Conservation (phyloP, 352 stramenopile species). For the Globisporangium nagaii region DNA sequence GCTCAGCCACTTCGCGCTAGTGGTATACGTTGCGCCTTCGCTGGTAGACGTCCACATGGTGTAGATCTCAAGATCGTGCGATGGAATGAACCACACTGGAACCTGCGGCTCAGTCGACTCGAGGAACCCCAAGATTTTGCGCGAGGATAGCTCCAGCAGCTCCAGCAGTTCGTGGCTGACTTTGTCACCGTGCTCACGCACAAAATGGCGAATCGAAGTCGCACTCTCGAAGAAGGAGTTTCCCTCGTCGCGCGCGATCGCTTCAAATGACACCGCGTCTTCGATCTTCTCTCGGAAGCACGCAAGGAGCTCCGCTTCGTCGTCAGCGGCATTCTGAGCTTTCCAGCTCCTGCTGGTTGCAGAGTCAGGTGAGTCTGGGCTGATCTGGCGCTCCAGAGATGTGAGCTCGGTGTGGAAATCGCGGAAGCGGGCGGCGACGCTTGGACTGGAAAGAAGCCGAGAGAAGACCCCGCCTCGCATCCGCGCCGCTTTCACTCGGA, state of each 20-base stretch:
- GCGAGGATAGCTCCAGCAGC: neutral
- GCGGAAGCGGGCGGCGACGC: neutral
- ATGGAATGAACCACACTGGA: conserved; percentile 52
- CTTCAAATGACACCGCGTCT: neutral
- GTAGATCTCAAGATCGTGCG: conserved; percentile 48
- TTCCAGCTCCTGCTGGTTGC: neutral
- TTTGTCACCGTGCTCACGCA: neutral
- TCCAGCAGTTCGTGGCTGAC: neutral
- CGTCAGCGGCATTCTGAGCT: neutral
- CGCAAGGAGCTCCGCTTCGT: neutral
- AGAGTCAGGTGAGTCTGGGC: neutral
- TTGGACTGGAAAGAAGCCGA: neutral
- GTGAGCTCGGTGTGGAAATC: neutral
- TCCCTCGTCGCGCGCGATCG: neutral
- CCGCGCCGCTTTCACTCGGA: neutral
- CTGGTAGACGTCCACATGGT: neutral
- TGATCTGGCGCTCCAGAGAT: neutral
- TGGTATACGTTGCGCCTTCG: neutral
- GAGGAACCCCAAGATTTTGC: neutral
- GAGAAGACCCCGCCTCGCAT: neutral
- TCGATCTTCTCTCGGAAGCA: neutral
- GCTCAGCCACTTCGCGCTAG: neutral
- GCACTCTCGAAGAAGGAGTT: neutral
- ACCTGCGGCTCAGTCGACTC: neutral
- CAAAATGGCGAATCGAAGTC: neutral